These are phyloP conservation scores for Metschnikowia bowlesiae DNA, from an alignment of 805 yeast genomes.

Conservation along the genomic window DNA sequence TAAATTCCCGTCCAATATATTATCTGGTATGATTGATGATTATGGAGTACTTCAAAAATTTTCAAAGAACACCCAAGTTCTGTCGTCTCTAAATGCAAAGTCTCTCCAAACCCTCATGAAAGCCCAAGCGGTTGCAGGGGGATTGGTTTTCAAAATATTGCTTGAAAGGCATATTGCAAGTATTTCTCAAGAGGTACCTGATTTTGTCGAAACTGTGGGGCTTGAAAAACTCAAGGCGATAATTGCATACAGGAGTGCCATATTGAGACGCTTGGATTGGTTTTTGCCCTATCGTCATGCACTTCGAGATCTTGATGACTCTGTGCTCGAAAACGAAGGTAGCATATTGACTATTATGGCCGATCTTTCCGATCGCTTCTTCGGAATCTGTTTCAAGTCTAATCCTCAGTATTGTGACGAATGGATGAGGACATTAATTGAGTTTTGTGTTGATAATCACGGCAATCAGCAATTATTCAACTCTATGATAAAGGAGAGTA, in stretches of 20 bases:
- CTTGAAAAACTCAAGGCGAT: slow-evolving; percentile 13
- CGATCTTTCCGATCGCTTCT: slow-evolving; percentile 13
- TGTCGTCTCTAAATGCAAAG: not conserved
- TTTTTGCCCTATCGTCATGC: slow-evolving; percentile 10
- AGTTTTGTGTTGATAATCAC: slow-evolving; percentile 3
- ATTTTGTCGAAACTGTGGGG: not conserved
- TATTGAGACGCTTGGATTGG: slow-evolving; percentile 8
- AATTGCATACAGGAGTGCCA: slow-evolving; percentile 10
- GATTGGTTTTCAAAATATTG: slow-evolving; percentile 7
- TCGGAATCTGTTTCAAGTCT: slow-evolving; percentile 10
- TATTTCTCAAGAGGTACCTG: not conserved
- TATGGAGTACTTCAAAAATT: slow-evolving; percentile 5
- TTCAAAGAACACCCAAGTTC: not conserved
- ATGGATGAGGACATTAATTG: slow-evolving; percentile 10
- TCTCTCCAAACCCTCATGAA: slow-evolving; percentile 8
- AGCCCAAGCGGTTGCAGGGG: slow-evolving; percentile 8
- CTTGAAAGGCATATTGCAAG: slow-evolving; percentile 3
- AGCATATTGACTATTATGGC: slow-evolving; percentile 6
- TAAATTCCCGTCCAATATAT: slow-evolving; percentile 7
- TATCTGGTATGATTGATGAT: slow-evolving; percentile 9
- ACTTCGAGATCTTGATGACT: slow-evolving; percentile 3
- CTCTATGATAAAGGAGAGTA: slow-evolving; percentile 5
- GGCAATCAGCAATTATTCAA: slow-evolving; percentile 2
- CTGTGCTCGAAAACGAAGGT: slow-evolving; percentile 4
- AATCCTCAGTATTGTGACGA: slow-evolving; percentile 11